These are phyloP conservation scores for Fusarium decemcellulare DNA, from an alignment of 2,329 filamentous ascomycete genomes.

Conservation along the genomic window DNA sequence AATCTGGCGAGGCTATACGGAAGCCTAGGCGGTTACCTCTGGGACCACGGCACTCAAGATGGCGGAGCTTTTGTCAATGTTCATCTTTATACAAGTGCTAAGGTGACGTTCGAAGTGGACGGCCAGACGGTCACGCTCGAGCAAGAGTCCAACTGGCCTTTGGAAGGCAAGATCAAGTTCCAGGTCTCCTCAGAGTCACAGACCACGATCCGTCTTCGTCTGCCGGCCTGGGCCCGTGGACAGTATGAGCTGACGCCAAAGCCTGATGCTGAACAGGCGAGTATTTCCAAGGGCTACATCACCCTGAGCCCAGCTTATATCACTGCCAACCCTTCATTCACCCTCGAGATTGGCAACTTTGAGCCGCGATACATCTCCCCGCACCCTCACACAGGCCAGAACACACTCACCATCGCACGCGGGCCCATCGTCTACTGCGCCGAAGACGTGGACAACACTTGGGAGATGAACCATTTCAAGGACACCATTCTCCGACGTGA, in stretches of 20 bases:
- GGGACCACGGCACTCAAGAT: slow-evolving; percentile 56
- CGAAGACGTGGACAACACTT: slow-evolving; percentile 60
- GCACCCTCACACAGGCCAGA: slow-evolving; percentile 69
- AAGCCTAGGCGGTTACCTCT: slow-evolving; percentile 69
- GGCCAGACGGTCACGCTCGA: slow-evolving; percentile 54
- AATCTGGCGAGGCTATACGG: slow-evolving; percentile 71
- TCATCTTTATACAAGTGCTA: slow-evolving; percentile 69
- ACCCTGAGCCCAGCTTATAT: slow-evolving; percentile 59
- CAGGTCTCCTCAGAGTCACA: slow-evolving; percentile 47
- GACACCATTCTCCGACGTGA: slow-evolving; percentile 6
- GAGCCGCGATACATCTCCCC: slow-evolving; percentile 64
- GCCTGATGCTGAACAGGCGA: slow-evolving; percentile 19
- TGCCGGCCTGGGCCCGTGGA: slow-evolving; percentile 66
- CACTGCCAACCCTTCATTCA: slow-evolving; percentile 49
- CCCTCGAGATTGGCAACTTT: slow-evolving; percentile 60
- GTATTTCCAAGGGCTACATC: slow-evolving; percentile 64
- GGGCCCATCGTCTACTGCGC: slow-evolving; percentile 73
- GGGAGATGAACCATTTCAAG: slow-evolving; percentile 36
- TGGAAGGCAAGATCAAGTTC: slow-evolving; percentile 67
- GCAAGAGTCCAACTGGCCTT: slow-evolving; percentile 68
- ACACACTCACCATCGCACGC: slow-evolving; percentile 66
- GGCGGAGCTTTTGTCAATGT: slow-evolving; percentile 61
- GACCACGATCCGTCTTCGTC: slow-evolving; percentile 63
- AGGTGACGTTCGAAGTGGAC: slow-evolving; percentile 55
- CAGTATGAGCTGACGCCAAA: slow-evolving; percentile 53